These are phyloP conservation scores for Boletellus sp. DNA, from an alignment of 768 basidiomycete genomes.

Conservation along the genomic window DNA sequence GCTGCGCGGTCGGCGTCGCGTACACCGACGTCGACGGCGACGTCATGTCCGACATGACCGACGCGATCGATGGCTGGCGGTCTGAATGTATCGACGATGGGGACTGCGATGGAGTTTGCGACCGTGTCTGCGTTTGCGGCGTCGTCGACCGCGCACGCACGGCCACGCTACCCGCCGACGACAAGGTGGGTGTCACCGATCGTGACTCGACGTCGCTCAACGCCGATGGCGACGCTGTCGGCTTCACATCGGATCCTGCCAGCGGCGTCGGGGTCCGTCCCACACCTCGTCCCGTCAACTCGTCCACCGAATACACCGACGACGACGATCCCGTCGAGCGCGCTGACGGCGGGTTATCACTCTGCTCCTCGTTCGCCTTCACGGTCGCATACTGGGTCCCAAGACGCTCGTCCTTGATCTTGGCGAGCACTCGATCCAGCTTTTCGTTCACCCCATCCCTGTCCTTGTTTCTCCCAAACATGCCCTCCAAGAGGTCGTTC, in stretches of 20 bases:
- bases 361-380: constrained; percentile 6
- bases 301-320: constrained; percentile 60
- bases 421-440: constrained; percentile 68
- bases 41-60: constrained; percentile 60
- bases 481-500: constrained; percentile 67
- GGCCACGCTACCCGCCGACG: constrained; percentile 1
- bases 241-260: constrained; percentile 13
- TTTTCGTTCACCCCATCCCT: constrained; percentile 64
- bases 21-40: constrained; percentile 39
- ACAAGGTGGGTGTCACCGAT: constrained; percentile 26
- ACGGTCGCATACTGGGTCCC: constrained; percentile 27
- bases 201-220: constrained; percentile 22
- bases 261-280: constrained; percentile 32
- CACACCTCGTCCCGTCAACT: constrained; percentile 18
- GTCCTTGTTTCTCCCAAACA: constrained; percentile 54
- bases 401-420: constrained; percentile 64
- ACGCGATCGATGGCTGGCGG: constrained; percentile 70
- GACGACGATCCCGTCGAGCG: constrained; percentile 32
- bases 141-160: constrained; percentile 25
- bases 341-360: constrained; percentile 27
- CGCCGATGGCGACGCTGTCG: constrained; percentile 19
- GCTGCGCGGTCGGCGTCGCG: constrained; percentile 39
- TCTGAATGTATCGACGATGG: constrained; percentile 25
- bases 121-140: constrained; percentile 26
- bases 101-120: constrained; percentile 14